Percentiles rank a stretch among this genome's conserved stretches.
Evolutionary conservation across 2,329 filamentous ascomycete genomes (phyloP).

Genomic region (Xylaria sp.): DNA sequence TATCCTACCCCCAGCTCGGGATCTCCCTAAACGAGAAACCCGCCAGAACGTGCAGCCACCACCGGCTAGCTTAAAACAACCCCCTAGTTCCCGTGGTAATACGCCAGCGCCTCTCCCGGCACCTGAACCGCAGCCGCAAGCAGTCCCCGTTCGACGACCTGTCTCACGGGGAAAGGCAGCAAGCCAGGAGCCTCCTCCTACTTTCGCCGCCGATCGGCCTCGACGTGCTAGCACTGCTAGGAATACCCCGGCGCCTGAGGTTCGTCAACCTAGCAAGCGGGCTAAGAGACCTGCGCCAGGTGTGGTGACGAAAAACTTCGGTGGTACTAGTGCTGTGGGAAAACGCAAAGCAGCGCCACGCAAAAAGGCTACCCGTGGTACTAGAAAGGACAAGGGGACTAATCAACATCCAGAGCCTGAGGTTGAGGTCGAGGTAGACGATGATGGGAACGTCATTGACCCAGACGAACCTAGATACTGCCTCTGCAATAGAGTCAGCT

Average conservation of each 20-base stretch:
- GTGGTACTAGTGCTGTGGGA: constrained; percentile 70
- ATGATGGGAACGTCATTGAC: constrained; percentile 73
- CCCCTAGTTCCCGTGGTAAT: constrained; percentile 36
- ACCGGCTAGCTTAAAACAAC: constrained; percentile 39
- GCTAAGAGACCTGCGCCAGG: constrained; percentile 75
- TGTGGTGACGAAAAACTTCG: constrained; percentile 67
- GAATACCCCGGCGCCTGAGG: constrained; percentile 61
- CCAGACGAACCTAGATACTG: constrained; percentile 79
- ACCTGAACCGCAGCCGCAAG: constrained; percentile 28
- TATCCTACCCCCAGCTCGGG: constrained; percentile 44
- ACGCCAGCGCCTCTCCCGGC: constrained; percentile 45
- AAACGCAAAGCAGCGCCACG: constrained; percentile 72
- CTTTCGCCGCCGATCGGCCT: constrained; percentile 58
- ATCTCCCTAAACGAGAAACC: constrained; percentile 51
- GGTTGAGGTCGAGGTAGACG: constrained; percentile 64
- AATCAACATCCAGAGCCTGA: constrained; percentile 50
- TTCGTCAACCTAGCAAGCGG: constrained; percentile 56
- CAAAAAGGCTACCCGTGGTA: constrained; percentile 60
- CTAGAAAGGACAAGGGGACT: constrained; percentile 46
- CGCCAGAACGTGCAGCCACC: constrained; percentile 50
- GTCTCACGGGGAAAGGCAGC: constrained; percentile 58
- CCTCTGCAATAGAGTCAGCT: constrained; percentile 78
- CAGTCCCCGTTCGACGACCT: constrained; percentile 49
- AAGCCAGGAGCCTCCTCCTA: constrained; percentile 57
- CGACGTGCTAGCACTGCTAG: constrained; percentile 62